phyloP scores from a whole-genome alignment of 2,329 filamentous ascomycete genomes.

The Venturia nashicola region DNA sequence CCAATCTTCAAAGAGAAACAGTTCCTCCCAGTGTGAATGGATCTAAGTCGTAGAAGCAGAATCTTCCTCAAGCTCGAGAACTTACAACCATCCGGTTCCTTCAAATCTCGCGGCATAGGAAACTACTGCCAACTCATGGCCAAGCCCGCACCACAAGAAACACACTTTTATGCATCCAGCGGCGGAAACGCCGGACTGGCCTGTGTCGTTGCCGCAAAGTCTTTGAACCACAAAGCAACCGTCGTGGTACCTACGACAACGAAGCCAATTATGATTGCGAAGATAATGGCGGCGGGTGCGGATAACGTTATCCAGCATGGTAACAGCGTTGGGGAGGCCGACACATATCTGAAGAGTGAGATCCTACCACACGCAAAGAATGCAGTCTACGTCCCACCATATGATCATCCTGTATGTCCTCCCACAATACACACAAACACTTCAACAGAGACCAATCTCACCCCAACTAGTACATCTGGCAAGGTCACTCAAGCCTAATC shows the following conservation, averaged over 20 bases:
- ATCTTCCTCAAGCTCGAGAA: constrained; percentile 80
- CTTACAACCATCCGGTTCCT: constrained; percentile 72
- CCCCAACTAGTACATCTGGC: constrained; percentile 43
- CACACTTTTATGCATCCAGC: constrained; percentile 67
- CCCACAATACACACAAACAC: background rate
- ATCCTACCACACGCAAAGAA: constrained; percentile 39
- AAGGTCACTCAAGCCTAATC: constrained; percentile 49
- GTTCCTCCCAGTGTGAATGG: background rate
- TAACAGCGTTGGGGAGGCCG: constrained; percentile 56
- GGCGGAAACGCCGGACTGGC: constrained; percentile 80
- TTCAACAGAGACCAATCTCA: background rate
- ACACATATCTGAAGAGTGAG: constrained; percentile 49
- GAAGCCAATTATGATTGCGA: constrained; percentile 56
- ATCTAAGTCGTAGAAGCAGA: constrained; percentile 42
- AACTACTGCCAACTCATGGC: constrained; percentile 41
- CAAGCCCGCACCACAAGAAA: constrained; percentile 12
- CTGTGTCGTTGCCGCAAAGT: constrained; percentile 58
- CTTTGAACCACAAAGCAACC: constrained; percentile 54
- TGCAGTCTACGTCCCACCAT: constrained; percentile 56
- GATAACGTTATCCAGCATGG: constrained; percentile 58
- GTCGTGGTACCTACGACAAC: constrained; percentile 61
- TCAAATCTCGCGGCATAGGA: constrained; percentile 65
- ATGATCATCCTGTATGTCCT: constrained; percentile 43
- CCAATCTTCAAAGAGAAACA: background rate
- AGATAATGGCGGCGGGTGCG: constrained; percentile 54